Conservation (phyloP, 257 asterid species). For the Solanum sparsipilum region DNA sequence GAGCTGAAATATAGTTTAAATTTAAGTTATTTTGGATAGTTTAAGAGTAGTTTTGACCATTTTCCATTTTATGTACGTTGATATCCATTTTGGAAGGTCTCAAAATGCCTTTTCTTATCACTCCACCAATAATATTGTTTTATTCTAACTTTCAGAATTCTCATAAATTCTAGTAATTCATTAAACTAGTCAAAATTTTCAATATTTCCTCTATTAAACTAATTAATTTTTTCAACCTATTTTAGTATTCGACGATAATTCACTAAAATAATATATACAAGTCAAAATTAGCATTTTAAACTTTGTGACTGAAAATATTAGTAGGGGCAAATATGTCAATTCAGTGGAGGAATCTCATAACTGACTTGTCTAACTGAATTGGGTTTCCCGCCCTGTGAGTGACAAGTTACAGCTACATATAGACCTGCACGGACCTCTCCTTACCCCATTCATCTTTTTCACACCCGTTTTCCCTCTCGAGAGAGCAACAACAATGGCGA, state of each 20-base stretch:
- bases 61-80: no score
- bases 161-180: no score
- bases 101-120: background rate
- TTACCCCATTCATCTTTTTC: background rate
- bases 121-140: background rate
- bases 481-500: constrained; percentile 28
- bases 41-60: no score
- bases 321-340: background rate
- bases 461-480: background rate
- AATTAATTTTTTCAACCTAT: background rate
- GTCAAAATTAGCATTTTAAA: background rate
- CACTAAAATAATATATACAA: background rate
- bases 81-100: background rate
- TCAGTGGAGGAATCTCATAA: background rate
- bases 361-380: background rate
- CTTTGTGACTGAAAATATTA: background rate
- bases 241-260: background rate
- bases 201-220: background rate
- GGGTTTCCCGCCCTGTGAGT: background rate
- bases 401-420: background rate
- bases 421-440: background rate
- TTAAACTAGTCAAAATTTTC: background rate
- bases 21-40: no score
- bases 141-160: background rate
- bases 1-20: no score